Evolutionary conservation across 371 early-diverging fungal genomes (phyloP), one percentile per base, ranked within the genome.

Genomic region (Mortierella sp.): DNA sequence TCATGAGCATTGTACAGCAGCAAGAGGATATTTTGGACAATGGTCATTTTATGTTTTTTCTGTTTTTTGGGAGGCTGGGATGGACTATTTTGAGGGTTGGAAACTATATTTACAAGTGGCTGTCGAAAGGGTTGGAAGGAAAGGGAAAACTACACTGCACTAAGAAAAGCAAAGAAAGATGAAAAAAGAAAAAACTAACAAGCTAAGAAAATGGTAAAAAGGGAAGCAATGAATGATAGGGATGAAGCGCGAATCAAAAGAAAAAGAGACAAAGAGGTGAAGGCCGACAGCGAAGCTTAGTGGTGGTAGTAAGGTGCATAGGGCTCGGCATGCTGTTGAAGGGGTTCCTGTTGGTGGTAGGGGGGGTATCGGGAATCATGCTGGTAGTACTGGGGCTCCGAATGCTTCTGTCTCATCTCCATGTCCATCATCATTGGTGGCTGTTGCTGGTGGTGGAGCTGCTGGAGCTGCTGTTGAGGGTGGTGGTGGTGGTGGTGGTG

Each of bases 241-340:
- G 46, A 59, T n/a, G 24, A 44, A 67, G 40, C 37, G 24, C 28
- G 31, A 14, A 16, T 37, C n/a, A 16, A 44, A 16, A 37, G 24
- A 6, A 10, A 26, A 14, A 21, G 14, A 69, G 21, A 16, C 14
- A 69, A 44, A 69, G 3, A 14, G 44, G 26, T 11, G 26, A 43
- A 69, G 13, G 37, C 28, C 14, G 31, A 59, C 13, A 59, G 31
- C 24, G 59, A 31, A 16, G 9, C 74, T 74, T 78, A 75, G 21
- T 72, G 59, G 44, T 75, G 71, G 72, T 80, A 80, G 46, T 80
- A 75, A 9, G 80, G 74, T 26, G 82, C 54, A 54, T 75, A 76
- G 10, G 57, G 37, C 51, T 69, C 71, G 48, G 80, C 57, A 26
- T 77, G 82, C 14, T 61, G 77, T 11, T 31, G 71, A 11, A 28